Evolutionary conservation across 2,329 filamentous ascomycete species (phyloP), one percentile per base, ranked within the genome.

Genomic region (Hortaea werneckii): DNA sequence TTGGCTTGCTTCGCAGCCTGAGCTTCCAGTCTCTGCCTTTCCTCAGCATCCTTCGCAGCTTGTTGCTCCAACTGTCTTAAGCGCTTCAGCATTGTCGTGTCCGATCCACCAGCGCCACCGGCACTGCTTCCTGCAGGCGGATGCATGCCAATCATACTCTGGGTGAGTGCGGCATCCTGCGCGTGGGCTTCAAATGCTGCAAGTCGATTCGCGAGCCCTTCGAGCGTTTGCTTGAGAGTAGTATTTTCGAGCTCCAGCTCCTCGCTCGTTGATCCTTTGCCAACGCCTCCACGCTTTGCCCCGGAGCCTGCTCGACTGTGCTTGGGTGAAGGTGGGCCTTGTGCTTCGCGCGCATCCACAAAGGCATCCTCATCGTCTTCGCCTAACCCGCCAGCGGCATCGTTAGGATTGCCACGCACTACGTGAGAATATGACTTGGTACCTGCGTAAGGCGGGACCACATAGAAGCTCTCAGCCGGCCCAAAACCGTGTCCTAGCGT

Each of bases 391-490:
- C 61, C 57, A 41, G 55, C 12, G 28, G 52, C 37, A 2, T 12
- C n/a, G 8, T 4, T 46, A 46, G 6, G 49, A 40, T 76, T 69
- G 48, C 72, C 71, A 35, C 64, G 67, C 40, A 48, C 64, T 43
- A 98, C 95, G 51, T 85, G 88, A 39, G 92, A 89, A 60, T 96
- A 98, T 0, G 88, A 92, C 49, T 89, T 83, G 2, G 88, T 95
- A 52, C 90, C 88, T 5, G 92, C 90, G 12, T 85, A 87, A 0
- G 86, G 85, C 4, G 90, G 92, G 1, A 98, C 92, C 1, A 96
- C 85, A 63, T 95, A 96, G 69, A 98, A 98, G 6, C 85, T 92
- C 53, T 79, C 76, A 5, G 72, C 71, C 11, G 77, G 70, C 10
- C 66, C 68, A 9, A 70, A 67, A n/a, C 67, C 62, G 11, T 75